These are phyloP conservation scores for Cinchona pubescens DNA, from an alignment of 257 asterid genomes.

Conservation along the genomic window DNA sequence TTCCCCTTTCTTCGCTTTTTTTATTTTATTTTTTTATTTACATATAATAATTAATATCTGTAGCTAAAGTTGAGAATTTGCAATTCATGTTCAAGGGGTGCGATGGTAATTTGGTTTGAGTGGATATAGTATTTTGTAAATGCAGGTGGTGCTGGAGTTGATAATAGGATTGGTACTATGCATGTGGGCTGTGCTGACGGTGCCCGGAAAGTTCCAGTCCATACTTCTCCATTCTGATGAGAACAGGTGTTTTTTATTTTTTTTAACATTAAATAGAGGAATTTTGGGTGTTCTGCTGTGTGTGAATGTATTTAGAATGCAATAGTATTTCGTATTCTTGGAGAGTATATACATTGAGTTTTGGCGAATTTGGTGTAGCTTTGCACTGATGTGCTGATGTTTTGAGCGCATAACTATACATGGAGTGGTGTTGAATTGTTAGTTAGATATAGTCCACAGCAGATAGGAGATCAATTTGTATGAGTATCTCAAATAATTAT, in stretches of 20 bases:
- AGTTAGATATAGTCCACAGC: not conserved
- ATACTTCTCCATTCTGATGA: conserved; percentile 88
- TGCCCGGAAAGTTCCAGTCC: conserved; percentile 83
- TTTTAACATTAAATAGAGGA: too few species aligned
- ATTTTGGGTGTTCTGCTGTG: not conserved
- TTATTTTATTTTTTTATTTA: too few species aligned
- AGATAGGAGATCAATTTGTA: not conserved
- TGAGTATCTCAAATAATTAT: not conserved
- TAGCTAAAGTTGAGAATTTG: too few species aligned
- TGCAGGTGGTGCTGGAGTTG: conserved; percentile 86
- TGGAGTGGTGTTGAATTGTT: too few species aligned
- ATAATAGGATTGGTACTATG: conserved; percentile 57
- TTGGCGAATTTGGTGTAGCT: not conserved
- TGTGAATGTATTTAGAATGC: not conserved
- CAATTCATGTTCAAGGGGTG: not conserved
- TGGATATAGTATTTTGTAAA: conserved; percentile 23
- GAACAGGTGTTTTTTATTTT: conserved; percentile 52
- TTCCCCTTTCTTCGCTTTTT: not conserved
- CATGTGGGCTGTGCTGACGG: conserved; percentile 81
- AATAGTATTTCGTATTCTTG: not conserved
- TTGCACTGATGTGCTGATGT: not conserved
- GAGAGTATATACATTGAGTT: not conserved
- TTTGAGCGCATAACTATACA: not conserved
- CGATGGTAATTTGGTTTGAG: conserved; percentile 1
- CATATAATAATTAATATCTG: too few species aligned